These are phyloP conservation scores for Chlorophyllum brunneum DNA, from an alignment of 768 basidiomycete species.

Conservation along the genomic window DNA sequence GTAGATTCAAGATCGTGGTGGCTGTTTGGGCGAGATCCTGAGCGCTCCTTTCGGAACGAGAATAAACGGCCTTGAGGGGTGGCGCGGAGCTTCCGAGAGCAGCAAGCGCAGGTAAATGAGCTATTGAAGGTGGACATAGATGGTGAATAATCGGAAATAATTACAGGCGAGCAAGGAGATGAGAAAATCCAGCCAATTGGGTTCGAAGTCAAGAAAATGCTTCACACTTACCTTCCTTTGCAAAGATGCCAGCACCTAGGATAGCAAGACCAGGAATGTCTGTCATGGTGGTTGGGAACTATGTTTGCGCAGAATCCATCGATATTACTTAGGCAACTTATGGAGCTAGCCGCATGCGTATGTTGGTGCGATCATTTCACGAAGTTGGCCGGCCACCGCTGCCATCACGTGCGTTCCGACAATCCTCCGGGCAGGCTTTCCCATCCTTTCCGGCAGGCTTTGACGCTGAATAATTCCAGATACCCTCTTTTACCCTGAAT, in stretches of 20 bases:
- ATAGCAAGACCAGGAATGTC: conserved; percentile 57
- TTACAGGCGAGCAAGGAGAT: conserved; percentile 9
- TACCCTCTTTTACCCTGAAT: conserved; percentile 19
- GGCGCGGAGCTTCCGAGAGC: conserved; percentile 43
- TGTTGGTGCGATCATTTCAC: conserved; percentile 6
- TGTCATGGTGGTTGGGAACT: conserved; percentile 30
- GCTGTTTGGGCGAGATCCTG: conserved; percentile 49
- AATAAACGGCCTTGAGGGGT: conserved; percentile 69
- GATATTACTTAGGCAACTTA: not conserved
- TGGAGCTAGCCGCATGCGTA: conserved; percentile 4
- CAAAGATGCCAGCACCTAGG: conserved; percentile 79
- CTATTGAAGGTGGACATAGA: conserved; percentile 29
- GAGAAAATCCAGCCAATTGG: conserved; percentile 14
- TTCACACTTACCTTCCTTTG: conserved; percentile 56
- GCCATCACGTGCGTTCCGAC: conserved; percentile 23
- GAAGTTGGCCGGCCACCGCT: not conserved
- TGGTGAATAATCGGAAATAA: conserved; percentile 24
- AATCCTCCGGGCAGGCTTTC: conserved; percentile 19
- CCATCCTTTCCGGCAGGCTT: not conserved
- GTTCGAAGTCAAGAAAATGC: not conserved
- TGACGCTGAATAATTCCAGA: too few species aligned
- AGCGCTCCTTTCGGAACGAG: conserved; percentile 64
- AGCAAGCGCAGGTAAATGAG: conserved; percentile 76
- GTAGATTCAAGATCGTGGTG: conserved; percentile 33
- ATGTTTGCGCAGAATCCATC: not conserved